Base-by-base conservation (phyloP, 805 yeast genomes). In the Yarrowia sp. region DNA sequence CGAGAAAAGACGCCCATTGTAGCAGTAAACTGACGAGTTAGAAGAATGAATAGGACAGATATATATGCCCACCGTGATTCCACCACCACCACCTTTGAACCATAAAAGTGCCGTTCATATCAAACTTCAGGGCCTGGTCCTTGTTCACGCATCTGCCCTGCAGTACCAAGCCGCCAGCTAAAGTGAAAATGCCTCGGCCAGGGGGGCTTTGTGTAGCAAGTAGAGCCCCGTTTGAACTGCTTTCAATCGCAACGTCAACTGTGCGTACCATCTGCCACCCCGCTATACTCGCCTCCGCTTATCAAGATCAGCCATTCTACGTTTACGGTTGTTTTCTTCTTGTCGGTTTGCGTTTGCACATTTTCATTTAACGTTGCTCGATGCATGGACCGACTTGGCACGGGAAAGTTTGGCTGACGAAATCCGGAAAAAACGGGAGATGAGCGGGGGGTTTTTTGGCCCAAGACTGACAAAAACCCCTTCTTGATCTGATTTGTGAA, bases 121-220 rank as follows among this genome's bases (percentile, higher is more conserved):
- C 59, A 14, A 40, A 22, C 59, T 53, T 53, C 42, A 5, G 10
- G 5, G 8, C 4, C 5, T 3, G 2, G n/a, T 10, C 48, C 36
- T 56, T 56, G 63, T 56, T 4, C 38, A 4, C 63, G 63, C 63
- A 56, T 56, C 63, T 41, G 63, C 63, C 63, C 63, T 56, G 63
- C 63, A 56, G 63, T n/a, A 42, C 63, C 63, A 56, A 56, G 63
- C 48, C 48, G 12, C 11, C 42, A 16, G n/a, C 0, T 3, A 42
- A 41, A 41, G 46, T 56, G 46, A 41, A 56, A 56, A 56, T 41
- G 63, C 63, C 63, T 56, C 63, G 63, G 43, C n/a, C 19, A 32
- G 35, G 16, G 42, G 26, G 26, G 19, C 3, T 38, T 38, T 38
- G 40, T 38, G 32, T 19, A 19, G 19, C 19, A 19, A 19, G 19